Conservation (phyloP, 1,284 basidiomycete genomes). For the Erythrobasidium hasegawianum region DNA sequence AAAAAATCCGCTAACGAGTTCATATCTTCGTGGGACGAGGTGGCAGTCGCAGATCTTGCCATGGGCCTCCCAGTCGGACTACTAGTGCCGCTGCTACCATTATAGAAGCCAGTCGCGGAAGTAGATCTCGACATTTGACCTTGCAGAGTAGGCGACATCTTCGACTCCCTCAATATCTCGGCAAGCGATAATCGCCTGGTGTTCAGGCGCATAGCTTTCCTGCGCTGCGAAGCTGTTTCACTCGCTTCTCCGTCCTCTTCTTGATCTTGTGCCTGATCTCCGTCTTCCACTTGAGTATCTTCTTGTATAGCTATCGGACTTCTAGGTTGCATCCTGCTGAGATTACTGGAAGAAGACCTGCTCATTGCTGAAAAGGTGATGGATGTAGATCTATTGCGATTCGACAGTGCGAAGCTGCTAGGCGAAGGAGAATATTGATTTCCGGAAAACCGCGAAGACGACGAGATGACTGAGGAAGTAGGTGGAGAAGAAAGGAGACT, state of each 20-base stretch:
- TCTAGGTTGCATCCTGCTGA: conserved; percentile 12
- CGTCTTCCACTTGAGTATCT: not conserved
- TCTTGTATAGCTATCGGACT: not conserved
- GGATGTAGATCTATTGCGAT: not conserved
- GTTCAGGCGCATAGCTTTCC: not conserved
- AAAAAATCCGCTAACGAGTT: conserved; percentile 31
- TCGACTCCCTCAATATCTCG: conserved; percentile 11
- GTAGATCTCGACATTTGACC: not conserved
- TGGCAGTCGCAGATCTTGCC: conserved; percentile 18
- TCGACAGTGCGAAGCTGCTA: not conserved
- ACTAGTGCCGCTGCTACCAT: not conserved
- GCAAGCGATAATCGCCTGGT: conserved; percentile 13
- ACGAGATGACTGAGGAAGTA: not conserved
- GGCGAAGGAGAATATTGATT: not conserved
- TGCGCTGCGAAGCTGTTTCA: not conserved
- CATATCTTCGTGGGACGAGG: not conserved
- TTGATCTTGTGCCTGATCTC: not conserved
- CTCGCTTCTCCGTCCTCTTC: not conserved
- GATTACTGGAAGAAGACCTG: not conserved
- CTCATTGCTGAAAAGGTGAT: not conserved
- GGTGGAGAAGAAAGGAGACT: too few relatives aligned
- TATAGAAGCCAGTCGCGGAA: not conserved
- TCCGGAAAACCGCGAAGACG: not conserved
- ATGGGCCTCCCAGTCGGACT: not conserved
- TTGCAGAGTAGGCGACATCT: not conserved